Percentiles rank a stretch among this genome's conserved stretches.
Evolutionary conservation across 495 filamentous ascomycete genomes (phyloP).

Genomic region (Penicillium lividum): DNA sequence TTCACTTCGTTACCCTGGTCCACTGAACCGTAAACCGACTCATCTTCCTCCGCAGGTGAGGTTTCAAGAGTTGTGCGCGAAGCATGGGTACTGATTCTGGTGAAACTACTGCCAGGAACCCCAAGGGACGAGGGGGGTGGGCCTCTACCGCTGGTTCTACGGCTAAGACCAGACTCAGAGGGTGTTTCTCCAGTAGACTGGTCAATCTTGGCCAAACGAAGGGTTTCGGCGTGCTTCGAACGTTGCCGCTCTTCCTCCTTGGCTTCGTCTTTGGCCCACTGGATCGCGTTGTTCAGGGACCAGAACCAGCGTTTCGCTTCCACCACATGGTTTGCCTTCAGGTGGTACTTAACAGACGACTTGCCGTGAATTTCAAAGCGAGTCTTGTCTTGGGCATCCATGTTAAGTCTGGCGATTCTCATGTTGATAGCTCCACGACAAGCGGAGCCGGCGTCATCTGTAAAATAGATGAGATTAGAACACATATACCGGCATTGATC

Average conservation of each 20-base stretch:
- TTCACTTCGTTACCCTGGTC: constrained; percentile 59
- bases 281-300: constrained; percentile 97
- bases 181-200: constrained; percentile 48
- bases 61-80: constrained; percentile 55
- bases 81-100: constrained; percentile 42
- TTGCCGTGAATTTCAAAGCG: constrained; percentile 97
- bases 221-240: constrained; percentile 68
- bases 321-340: constrained; percentile 89
- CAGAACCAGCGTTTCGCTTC: constrained; percentile 75
- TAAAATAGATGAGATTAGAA: constrained; percentile 9
- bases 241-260: constrained; percentile 80
- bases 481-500: not conserved
- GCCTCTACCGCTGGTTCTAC: constrained; percentile 40
- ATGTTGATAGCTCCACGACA: constrained; percentile 98
- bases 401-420: constrained; percentile 89
- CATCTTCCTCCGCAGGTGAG: constrained; percentile 54
- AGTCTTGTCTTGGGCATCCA: constrained; percentile 95
- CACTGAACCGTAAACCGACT: constrained; percentile 54
- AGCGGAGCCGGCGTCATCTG: constrained; percentile 70
- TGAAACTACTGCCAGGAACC: constrained; percentile 38
- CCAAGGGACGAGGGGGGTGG: constrained; percentile 36
- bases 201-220: constrained; percentile 73
- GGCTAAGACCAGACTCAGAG: constrained; percentile 34
- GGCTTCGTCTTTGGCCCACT: constrained; percentile 96
- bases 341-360: constrained; percentile 96